Evolutionary conservation across 306 rosid species (phyloP), one percentile per base, ranked within the genome.

Genomic region (Ochetophila trinervis): DNA sequence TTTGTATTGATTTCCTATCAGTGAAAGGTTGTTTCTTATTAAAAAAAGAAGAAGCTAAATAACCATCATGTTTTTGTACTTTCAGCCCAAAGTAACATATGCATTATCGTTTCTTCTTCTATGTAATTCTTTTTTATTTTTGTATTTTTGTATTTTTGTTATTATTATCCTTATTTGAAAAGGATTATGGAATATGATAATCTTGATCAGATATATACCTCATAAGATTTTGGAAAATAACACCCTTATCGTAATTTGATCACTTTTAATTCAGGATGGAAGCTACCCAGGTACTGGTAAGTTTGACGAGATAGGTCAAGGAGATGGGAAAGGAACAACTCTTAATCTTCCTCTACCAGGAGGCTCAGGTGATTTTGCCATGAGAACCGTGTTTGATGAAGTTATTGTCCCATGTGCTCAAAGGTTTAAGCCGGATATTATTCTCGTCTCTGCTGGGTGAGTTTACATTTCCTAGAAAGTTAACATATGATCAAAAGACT

Each of bases 371-470:
- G 98, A 87, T 78, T 45, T 70, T 72, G 70, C 95, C 53, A 74
- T 92, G 78, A 87, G 87, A 81, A 73, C 82, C 21, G 89, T 87
- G 76, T 86, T 92, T 48, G 94, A 89, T 60, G 96, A 92, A 79
- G 91, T 92, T 13, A 70, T 92, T 76, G 96, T 64, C 67, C 98
- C 96, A 16, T 81, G 89, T 76, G 95, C 91, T 60, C 97, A 89
- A 62, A 87, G 86, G 57, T 92, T 92, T 80, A 84, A 86, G 78
- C 98, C 97, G 10, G 96, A 92, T 67, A 87, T 92, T 54, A 86
- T 92, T 72, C 94, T 92, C 24, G 97, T 92, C 78, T 92, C 98
- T 72, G 97, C 98, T 18, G 98, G 97, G 96, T 92, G 83, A 92
- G 95, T 76, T 66, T 57, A 44, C 66, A 59, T 63, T 47, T 51